Evolutionary conservation across 108 stramenopile species (phyloP).

Genomic region (Aureococcus anophagefferens): DNA sequence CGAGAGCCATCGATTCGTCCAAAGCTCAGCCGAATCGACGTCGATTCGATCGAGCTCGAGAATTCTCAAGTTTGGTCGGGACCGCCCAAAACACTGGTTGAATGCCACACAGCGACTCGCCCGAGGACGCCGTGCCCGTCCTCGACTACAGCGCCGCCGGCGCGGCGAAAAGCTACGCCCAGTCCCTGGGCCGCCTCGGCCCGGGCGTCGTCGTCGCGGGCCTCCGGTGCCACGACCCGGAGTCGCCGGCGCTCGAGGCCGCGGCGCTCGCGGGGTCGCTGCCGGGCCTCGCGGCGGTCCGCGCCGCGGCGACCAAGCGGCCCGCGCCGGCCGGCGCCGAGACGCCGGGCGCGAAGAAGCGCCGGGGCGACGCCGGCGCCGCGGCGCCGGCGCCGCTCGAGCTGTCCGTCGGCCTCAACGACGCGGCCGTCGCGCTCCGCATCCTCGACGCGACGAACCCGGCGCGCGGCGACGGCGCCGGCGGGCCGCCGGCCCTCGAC

Average conservation of each 20-base stretch:
- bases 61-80: too few species aligned
- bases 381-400: too few species aligned
- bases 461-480: too few species aligned
- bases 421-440: not conserved
- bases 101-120: too few species aligned
- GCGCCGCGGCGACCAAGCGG: too few species aligned
- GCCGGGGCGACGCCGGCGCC: not conserved
- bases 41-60: too few species aligned
- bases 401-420: not conserved
- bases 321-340: too few species aligned
- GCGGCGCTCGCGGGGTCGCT: not conserved
- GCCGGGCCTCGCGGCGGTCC: not conserved
- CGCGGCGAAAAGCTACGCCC: not conserved
- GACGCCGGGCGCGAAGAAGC: too few species aligned
- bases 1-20: too few species aligned
- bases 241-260: not conserved
- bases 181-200: not conserved
- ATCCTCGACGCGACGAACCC: not conserved
- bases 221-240: not conserved
- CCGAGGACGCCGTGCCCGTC: not conserved
- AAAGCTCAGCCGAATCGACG: too few species aligned
- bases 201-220: not conserved
- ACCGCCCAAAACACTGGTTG: too few species aligned
- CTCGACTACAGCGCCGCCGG: not conserved
- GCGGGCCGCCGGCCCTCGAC: too few species aligned